phyloP scores from a whole-genome alignment of 805 yeast genomes.

The Wilhelminamyces savonicus region DNA sequence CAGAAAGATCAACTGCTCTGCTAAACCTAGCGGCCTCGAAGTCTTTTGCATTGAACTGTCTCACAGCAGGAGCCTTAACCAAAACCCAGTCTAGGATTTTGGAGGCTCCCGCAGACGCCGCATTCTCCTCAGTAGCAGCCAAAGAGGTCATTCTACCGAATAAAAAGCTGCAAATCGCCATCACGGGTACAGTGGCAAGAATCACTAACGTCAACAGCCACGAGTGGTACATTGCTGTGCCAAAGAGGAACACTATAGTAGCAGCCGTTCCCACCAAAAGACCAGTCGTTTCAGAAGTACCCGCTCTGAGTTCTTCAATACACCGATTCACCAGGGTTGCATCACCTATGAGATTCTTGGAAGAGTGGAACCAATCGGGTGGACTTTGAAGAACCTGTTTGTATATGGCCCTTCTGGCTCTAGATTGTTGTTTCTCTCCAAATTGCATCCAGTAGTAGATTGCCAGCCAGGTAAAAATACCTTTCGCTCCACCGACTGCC shows the following conservation, averaged over 20 bases:
- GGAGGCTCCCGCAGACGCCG: slow-evolving; percentile 47
- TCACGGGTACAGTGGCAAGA: slow-evolving; percentile 68
- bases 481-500: slow-evolving; percentile 23
- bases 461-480: slow-evolving; percentile 43
- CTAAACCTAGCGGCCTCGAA: slow-evolving; percentile 44
- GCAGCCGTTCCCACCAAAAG: slow-evolving; percentile 47
- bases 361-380: slow-evolving; percentile 58
- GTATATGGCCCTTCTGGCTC: slow-evolving; percentile 46
- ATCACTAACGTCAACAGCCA: slow-evolving; percentile 82
- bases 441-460: slow-evolving; percentile 57
- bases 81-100: slow-evolving; percentile 67
- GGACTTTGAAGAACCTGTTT: slow-evolving; percentile 39
- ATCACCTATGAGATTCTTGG: slow-evolving; percentile 53
- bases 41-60: slow-evolving; percentile 51
- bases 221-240: slow-evolving; percentile 67
- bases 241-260: slow-evolving; percentile 47
- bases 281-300: slow-evolving; percentile 63
- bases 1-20: slow-evolving; percentile 27
- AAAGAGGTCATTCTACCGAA: slow-evolving; percentile 48
- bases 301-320: slow-evolving; percentile 64
- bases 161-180: slow-evolving; percentile 41
- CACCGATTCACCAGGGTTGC: slow-evolving; percentile 63
- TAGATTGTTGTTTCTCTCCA: slow-evolving; percentile 64
- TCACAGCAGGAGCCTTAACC: slow-evolving; percentile 51
- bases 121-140: slow-evolving; percentile 53